Evolutionary conservation across 352 stramenopile species (phyloP), one percentile per base, ranked within the genome.

Genomic region (Thraustochytrium striatum): DNA sequence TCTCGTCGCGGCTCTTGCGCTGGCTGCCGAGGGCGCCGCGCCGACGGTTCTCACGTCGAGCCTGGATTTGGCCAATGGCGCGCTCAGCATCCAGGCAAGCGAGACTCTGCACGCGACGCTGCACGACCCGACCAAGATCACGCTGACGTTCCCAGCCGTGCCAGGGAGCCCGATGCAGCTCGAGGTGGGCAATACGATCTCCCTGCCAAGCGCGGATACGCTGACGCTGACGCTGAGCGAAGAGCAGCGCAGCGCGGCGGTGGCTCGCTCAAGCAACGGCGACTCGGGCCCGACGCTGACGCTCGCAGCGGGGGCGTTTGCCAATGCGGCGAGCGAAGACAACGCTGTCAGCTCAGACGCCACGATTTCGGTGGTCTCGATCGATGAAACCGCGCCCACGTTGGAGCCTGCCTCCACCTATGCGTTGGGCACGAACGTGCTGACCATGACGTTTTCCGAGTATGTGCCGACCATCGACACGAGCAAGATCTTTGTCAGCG

Each of bases 381-480:
- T 5, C 32, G 55, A 61, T 30, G 21, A 1, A 30, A 25, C 36
- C 16, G 55, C 16, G 30, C 55, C 55, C 13, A 0, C 9, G 0
- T 19, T 36, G 28, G 16, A 11, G 32, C 13, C 32, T 21, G 2
- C 21, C 9, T 25, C 28, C 9, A 36, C 55, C 0, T 5, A 41
- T 2, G 55, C 36, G 8, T 30, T 61, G 28, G 39, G 39, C 25
- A 21, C 19, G 21, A 30, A 30, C 21, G 13, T 11, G 5, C 55
- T 61, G 28, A 36, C 21, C 28, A 2, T 61, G 7, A 11, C n/a
- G 16, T 61, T 61, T 36, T 11, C 2, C 55, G 55, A 61, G 55
- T 61, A 35, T 61, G 55, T n/a, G n/a, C n/a, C n/a, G n/a, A n/a
- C n/a, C n/a, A n/a, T 61, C 9, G 30, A 61, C 55, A 19, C 55